Evolutionary conservation across 1,284 basidiomycete genomes (phyloP), one percentile per base, ranked within the genome.

Genomic region (Heterobasidion annosum): DNA sequence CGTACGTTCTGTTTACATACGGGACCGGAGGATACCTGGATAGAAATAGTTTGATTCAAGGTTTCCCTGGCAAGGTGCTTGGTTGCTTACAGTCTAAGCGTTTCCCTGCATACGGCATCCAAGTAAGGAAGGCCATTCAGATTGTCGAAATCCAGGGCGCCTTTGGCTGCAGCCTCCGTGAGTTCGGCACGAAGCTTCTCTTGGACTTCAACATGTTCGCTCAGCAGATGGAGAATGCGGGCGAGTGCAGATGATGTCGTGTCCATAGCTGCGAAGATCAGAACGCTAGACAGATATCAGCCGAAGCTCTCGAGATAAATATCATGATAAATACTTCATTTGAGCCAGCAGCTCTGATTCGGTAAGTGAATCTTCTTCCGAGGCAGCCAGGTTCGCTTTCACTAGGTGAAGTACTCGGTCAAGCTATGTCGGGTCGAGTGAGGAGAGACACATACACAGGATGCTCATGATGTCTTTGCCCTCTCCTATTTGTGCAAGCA

Each of bases 381-480:
- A 48, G 10, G 54, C 54, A 15, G 15, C 13, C 35, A 42, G 7
- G 33, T 55, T 55, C 7, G 50, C 51, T 18, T 48, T 7, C 34
- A 55, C 54, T 55, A 13, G 2, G n/a, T 16, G 15, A 19, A 33
- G 10, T 16, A 19, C 25, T 40, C 13, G 15, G 44, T 35, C 15
- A 25, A n/a, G n/a, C 18, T 35, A n/a, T 43, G 25, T 16, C 9
- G 3, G 12, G 10, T 13, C 5, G 43, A 16, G 15, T 18, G 10
- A 51, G 16, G 42, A 34, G 8, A 16, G 13, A 34, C 3, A 64
- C 70, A 45, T 56, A 73, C 74, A 65, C 10, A 78, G 59, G 48
- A 73, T 68, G 54, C 73, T 77, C 52, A 78, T 68, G 46, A 77
- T 68, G 60, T 78, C 75, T 48, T 72, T 74, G 15, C 69, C 73